These are phyloP conservation scores for Glebionis coronaria DNA, from an alignment of 129 eudicot genomes.

Conservation along the genomic window DNA sequence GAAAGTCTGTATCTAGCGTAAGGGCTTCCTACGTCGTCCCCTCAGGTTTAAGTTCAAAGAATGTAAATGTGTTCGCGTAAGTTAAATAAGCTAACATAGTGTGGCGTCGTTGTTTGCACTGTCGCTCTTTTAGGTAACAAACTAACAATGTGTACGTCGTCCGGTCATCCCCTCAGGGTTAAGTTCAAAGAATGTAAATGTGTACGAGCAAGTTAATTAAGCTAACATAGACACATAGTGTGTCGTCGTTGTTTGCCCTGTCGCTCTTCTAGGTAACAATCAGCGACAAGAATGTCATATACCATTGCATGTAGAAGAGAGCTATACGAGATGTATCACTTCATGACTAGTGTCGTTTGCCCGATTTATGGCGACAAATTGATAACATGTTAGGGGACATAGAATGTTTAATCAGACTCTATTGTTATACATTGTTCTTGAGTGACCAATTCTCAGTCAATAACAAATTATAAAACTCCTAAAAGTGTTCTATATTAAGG, in stretches of 20 bases:
- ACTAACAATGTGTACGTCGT: too few relatives aligned
- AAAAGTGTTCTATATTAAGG: neutral
- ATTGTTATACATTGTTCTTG: neutral
- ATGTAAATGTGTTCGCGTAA: neutral
- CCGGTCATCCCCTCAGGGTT: neutral
- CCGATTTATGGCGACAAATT: neutral
- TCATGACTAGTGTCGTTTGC: neutral
- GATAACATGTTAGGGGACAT: constrained; percentile 9
- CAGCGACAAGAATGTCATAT: neutral
- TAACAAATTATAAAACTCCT: neutral
- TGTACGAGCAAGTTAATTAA: neutral
- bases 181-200: neutral
- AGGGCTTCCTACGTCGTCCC: too few relatives aligned
- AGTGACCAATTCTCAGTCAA: too few relatives aligned
- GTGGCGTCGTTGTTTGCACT: neutral
- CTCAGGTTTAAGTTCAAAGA: neutral
- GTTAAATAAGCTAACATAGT: neutral
- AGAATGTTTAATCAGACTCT: constrained; percentile 1
- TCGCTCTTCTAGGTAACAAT: neutral
- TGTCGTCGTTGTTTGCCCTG: too few relatives aligned
- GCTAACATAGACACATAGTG: neutral
- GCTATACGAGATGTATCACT: neutral
- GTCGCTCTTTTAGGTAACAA: neutral
- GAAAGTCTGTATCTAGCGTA: too few relatives aligned
- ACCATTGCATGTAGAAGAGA: neutral